Percentiles rank a stretch among this genome's conserved stretches.
These are phyloP conservation scores for Linaria vulgaris DNA, from an alignment of 257 asterid genomes.

Conservation along the genomic window DNA sequence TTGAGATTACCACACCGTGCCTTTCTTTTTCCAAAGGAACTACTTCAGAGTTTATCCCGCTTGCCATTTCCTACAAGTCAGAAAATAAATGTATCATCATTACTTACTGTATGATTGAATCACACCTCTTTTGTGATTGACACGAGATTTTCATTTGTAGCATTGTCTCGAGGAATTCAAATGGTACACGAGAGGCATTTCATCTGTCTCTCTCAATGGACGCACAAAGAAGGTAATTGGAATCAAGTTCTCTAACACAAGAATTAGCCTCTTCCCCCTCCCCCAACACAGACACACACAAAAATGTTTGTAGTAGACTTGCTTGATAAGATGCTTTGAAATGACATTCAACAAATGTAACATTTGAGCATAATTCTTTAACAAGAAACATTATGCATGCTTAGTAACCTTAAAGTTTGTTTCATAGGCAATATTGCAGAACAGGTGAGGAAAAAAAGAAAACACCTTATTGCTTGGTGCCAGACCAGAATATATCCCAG, in stretches of 20 bases:
- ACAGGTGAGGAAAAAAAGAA: not conserved
- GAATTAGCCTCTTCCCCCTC: too few species aligned
- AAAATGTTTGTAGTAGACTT: too few species aligned
- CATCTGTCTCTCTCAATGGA: not conserved
- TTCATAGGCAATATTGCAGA: not conserved
- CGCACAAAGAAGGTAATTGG: not conserved
- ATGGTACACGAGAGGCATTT: too few species aligned
- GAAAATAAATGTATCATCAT: conserved; percentile 8
- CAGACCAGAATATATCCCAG: conserved; percentile 46
- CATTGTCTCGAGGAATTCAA: too few species aligned
- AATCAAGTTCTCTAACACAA: not conserved
- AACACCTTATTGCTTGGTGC: conserved; percentile 55
- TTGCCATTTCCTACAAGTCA: conserved; percentile 49
- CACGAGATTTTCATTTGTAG: too few species aligned
- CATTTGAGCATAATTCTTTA: not conserved
- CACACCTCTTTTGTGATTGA: not conserved
- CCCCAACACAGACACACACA: too few species aligned
- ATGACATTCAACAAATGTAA: not conserved
- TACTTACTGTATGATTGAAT: not conserved
- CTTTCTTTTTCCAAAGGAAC: conserved; percentile 48
- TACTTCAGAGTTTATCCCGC: conserved; percentile 46
- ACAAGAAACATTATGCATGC: conserved; percentile 4
- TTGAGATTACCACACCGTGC: conserved; percentile 44
- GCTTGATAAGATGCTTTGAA: not conserved
- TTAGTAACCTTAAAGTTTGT: not conserved